Percentiles rank a stretch among this genome's conserved stretches.
Conservation (phyloP, 2,329 filamentous ascomycete species). For the Keithomyces neogunnii region DNA sequence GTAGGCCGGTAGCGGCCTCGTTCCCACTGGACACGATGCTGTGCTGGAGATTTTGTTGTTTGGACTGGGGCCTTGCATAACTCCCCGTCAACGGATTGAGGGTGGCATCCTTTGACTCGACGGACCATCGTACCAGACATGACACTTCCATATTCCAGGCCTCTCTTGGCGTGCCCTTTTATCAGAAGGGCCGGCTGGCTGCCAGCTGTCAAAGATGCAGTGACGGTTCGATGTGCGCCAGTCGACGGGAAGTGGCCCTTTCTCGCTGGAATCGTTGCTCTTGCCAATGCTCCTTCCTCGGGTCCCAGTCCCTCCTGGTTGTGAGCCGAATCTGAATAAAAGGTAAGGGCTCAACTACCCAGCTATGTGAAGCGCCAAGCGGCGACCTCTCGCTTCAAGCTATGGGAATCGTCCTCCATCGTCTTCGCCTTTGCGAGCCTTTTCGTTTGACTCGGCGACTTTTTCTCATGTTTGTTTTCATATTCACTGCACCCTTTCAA, state of each 20-base stretch:
- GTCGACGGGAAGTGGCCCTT: not conserved
- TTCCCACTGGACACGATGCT: too few species aligned
- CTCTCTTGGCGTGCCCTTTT: too few species aligned
- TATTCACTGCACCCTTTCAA: not conserved
- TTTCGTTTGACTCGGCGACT: not conserved
- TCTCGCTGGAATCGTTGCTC: not conserved
- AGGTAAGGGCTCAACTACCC: not conserved
- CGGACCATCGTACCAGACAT: too few species aligned
- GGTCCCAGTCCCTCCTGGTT: not conserved
- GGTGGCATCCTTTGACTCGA: not conserved
- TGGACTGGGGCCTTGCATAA: not conserved
- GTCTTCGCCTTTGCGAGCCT: not conserved
- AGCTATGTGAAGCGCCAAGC: too few species aligned
- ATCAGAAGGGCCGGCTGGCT: not conserved
- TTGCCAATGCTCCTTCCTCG: not conserved
- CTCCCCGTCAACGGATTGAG: not conserved
- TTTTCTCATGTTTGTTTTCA: not conserved
- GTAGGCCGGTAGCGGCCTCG: too few species aligned
- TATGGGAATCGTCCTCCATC: not conserved
- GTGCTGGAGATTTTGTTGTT: too few species aligned
- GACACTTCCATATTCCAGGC: too few species aligned
- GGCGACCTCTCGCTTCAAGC: not conserved
- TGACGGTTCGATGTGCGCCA: not conserved
- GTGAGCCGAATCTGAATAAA: conserved; percentile 7
- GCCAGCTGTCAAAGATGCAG: not conserved